Conservation (phyloP, 352 stramenopile genomes). For the Aphanomyces stellatus region DNA sequence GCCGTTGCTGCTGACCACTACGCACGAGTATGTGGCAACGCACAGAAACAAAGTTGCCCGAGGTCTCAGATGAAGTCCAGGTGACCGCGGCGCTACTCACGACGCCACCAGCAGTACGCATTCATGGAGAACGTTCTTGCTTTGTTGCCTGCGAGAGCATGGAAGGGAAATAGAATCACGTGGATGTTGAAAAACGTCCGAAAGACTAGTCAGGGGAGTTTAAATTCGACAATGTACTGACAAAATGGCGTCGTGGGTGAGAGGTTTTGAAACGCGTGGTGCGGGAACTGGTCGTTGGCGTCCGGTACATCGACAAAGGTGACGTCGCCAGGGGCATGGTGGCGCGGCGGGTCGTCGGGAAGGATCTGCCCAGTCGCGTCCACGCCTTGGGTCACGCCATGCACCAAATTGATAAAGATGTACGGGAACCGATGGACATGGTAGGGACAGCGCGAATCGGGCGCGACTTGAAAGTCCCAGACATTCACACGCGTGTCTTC, state of each 20-base stretch:
- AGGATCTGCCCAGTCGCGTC: not conserved
- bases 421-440: not conserved
- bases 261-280: not conserved
- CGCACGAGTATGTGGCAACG: no score
- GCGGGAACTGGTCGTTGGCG: not conserved
- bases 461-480: not conserved
- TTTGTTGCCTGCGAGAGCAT: no score
- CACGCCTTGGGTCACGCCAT: not conserved
- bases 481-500: not conserved
- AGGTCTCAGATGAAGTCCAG: no score
- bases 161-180: no score
- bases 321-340: not conserved
- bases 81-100: no score
- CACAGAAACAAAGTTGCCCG: no score
- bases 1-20: no score
- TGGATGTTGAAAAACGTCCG: no score
- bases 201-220: no score
- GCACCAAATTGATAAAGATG: slow-evolving; percentile 1
- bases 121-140: no score
- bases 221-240: slow-evolving; percentile 10
- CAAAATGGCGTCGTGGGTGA: not conserved
- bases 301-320: not conserved
- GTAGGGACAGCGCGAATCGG: not conserved
- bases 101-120: no score
- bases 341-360: not conserved